Evolutionary conservation across 2,329 filamentous ascomycete genomes (phyloP).

Genomic region (Helminthosporium solani): DNA sequence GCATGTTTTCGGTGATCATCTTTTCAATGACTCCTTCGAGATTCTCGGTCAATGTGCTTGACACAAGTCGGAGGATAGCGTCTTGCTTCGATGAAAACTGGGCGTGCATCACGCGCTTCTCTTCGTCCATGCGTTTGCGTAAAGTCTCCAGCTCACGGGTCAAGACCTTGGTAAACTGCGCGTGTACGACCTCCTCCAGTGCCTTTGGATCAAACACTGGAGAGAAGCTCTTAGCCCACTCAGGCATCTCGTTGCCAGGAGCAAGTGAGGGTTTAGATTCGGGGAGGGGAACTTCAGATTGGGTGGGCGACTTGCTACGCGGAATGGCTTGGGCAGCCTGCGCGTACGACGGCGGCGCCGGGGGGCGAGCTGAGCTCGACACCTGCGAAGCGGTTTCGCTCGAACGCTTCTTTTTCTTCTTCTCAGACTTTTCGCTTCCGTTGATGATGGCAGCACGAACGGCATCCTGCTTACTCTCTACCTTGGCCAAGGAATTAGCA

Average conservation of each 20-base stretch:
- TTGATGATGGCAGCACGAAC: constrained; percentile 44
- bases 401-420: constrained; percentile 69
- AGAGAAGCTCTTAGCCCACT: constrained; percentile 38
- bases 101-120: constrained; percentile 65
- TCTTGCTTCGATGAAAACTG: constrained; percentile 67
- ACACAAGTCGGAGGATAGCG: constrained; percentile 67
- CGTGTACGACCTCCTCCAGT: constrained; percentile 50
- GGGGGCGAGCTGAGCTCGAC: constrained; percentile 22
- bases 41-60: constrained; percentile 67
- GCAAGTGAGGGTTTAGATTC: constrained; percentile 13
- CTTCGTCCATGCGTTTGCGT: constrained; percentile 66
- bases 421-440: constrained; percentile 43
- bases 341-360: constrained; percentile 45
- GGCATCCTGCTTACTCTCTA: constrained; percentile 45
- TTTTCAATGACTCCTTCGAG: constrained; percentile 74
- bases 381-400: constrained; percentile 52
- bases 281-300: constrained; percentile 13
- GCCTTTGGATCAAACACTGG: constrained; percentile 54
- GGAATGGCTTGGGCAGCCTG: constrained; percentile 41
- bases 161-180: constrained; percentile 49
- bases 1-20: constrained; percentile 75
- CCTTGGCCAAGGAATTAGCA: constrained; percentile 44
- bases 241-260: constrained; percentile 32
- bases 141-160: constrained; percentile 55
- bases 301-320: constrained; percentile 33